Evolutionary conservation across 768 basidiomycete genomes (phyloP).

Genomic region (Macrolepiota fuliginosa): DNA sequence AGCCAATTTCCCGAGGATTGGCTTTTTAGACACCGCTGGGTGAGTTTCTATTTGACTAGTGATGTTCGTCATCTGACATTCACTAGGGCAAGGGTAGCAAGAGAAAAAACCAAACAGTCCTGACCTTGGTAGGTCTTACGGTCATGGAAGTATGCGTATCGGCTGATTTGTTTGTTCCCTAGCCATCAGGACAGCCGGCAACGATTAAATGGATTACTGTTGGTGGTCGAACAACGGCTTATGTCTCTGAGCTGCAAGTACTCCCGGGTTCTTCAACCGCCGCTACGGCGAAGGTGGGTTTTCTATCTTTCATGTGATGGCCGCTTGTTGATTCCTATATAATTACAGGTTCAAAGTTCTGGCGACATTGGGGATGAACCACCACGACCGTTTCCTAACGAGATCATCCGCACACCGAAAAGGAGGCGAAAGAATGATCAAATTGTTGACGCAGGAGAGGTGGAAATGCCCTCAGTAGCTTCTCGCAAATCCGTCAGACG

Average conservation of each 20-base stretch:
- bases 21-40: constrained; percentile 73
- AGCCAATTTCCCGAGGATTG: constrained; percentile 63
- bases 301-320: not conserved
- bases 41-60: constrained; percentile 20
- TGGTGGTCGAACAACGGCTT: constrained; percentile 76
- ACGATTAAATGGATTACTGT: constrained; percentile 75
- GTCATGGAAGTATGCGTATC: not conserved
- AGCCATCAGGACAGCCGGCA: constrained; percentile 71
- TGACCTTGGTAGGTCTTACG: constrained; percentile 42
- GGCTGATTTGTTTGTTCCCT: not conserved
- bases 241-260: constrained; percentile 60
- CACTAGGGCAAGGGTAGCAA: constrained; percentile 61
- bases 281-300: not conserved
- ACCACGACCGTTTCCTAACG: not conserved
- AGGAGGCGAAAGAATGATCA: not conserved
- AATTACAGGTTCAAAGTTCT: not conserved
- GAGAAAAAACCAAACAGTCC: constrained; percentile 29
- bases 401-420: not conserved
- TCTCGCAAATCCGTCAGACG: not conserved
- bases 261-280: constrained; percentile 16
- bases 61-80: constrained; percentile 15
- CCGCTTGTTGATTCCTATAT: not conserved
- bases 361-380: not conserved
- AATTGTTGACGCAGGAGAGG: not conserved
- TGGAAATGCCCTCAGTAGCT: not conserved